Evolutionary conservation across 2,329 filamentous ascomycete species (phyloP), one percentile per base, ranked within the genome.

Genomic region (Mollisiaceae sp.): DNA sequence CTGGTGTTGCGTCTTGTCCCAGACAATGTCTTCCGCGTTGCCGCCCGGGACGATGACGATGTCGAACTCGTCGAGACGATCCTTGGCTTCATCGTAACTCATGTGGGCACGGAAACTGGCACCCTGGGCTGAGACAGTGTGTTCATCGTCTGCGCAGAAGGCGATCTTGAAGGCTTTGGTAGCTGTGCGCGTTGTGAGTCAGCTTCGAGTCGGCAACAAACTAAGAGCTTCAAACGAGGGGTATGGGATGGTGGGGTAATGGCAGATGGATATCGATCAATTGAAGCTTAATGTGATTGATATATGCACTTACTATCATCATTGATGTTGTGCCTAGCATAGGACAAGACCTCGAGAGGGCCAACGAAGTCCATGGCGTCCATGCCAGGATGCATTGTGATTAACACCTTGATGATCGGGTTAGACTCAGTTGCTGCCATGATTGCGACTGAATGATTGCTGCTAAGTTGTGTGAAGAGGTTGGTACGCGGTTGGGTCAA

Each of bases 11-110:
- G 4, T 41, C 8, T 41, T 90, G 75, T 83, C 79, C 79, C 91
- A 88, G 75, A 94, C 79, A 68, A 93, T 78, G 43, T 82, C 79
- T 35, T 89, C 85, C 65, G 81, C 81, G 75, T 68, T 68, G 75
- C 92, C 92, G 74, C 92, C 92, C 35, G 93, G 84, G 70, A 96
- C 81, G 77, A 95, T 84, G 72, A 96, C 84, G 68, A 95, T 84
- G 77, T 96, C 92, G 77, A 91, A 94, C 63, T 77, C 73, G 20
- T 68, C 58, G 57, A 78, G 76, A 18, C 83, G 83, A 66, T 92
- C 86, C 79, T 92, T 85, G 67, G 91, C 92, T 75, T 94, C 91
- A 75, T 91, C 90, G 83, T 86, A 93, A 76, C 88, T 84, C 78
- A 94, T 89, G 79, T 95, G 89, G 68, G 91, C 88, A 74, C 86